Percentiles rank a stretch among this genome's conserved stretches.
Conservation (phyloP, 441 rosid species). For the Gossypium laxum region DNA sequence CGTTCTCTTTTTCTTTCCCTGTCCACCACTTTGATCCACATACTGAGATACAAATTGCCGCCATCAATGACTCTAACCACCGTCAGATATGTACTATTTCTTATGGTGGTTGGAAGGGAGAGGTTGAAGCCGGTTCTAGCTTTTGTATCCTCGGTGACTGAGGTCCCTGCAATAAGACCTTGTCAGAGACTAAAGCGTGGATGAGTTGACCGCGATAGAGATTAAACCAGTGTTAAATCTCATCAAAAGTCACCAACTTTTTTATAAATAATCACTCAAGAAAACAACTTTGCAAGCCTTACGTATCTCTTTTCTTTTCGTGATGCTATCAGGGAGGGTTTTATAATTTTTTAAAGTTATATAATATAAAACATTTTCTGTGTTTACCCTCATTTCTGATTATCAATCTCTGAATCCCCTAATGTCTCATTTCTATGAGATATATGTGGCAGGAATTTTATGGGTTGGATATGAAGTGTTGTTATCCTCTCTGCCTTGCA, state of each 20-base stretch:
- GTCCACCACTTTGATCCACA: no score
- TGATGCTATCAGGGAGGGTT: neutral
- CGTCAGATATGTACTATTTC: no score
- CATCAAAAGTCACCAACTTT: conserved; percentile 11
- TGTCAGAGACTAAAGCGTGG: no score
- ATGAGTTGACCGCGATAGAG: no score
- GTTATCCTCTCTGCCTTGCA: neutral
- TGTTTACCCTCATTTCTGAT: conserved; percentile 5
- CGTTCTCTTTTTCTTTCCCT: no score
- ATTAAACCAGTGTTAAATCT: conserved; percentile 10
- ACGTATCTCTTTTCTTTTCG: neutral
- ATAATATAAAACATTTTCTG: neutral
- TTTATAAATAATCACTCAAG: neutral
- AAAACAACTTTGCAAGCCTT: neutral
- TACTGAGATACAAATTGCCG: no score
- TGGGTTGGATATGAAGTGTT: neutral
- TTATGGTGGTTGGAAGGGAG: no score
- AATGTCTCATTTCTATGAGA: neutral
- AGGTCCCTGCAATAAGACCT: no score
- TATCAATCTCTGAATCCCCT: neutral
- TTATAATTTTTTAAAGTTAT: neutral
- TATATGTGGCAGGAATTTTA: neutral
- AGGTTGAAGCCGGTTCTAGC: no score
- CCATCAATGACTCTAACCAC: no score
- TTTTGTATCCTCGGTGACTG: no score